These are phyloP conservation scores for Asterophora parasitica DNA, from an alignment of 768 basidiomycete species.

Conservation along the genomic window DNA sequence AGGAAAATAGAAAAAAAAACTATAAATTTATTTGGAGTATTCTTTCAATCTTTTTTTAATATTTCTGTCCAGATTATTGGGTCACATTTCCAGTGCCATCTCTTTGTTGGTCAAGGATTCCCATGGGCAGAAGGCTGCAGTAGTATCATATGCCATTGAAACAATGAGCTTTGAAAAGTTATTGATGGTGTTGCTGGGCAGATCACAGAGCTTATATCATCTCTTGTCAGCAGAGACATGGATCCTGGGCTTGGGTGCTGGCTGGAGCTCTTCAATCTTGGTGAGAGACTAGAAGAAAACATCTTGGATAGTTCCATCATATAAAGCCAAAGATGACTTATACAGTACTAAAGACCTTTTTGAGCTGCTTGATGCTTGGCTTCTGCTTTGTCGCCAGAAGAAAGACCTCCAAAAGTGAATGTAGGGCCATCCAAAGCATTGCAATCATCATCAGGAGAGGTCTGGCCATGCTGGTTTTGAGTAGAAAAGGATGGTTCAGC, in stretches of 20 bases:
- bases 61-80: too few relatives aligned
- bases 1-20: too few relatives aligned
- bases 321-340: background rate
- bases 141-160: background rate
- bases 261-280: background rate
- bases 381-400: background rate
- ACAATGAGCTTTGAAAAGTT: constrained; percentile 1
- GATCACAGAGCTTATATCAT: background rate
- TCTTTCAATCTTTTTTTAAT: too few relatives aligned
- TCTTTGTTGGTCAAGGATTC: background rate
- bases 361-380: background rate
- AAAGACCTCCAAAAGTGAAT: background rate
- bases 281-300: background rate
- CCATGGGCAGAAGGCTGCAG: background rate
- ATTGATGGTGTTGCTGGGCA: background rate
- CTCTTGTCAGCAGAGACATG: background rate
- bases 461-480: too few relatives aligned
- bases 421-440: background rate
- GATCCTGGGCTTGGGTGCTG: background rate
- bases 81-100: too few relatives aligned
- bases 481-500: too few relatives aligned
- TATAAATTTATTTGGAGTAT: too few relatives aligned
- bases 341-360: background rate
- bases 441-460: background rate
- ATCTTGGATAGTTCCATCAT: background rate